A percentile compares a stretch with the other conserved stretches of the same genome.
Conservation (phyloP, 2,329 filamentous ascomycete genomes). For the Daldinia eschscholtzii region DNA sequence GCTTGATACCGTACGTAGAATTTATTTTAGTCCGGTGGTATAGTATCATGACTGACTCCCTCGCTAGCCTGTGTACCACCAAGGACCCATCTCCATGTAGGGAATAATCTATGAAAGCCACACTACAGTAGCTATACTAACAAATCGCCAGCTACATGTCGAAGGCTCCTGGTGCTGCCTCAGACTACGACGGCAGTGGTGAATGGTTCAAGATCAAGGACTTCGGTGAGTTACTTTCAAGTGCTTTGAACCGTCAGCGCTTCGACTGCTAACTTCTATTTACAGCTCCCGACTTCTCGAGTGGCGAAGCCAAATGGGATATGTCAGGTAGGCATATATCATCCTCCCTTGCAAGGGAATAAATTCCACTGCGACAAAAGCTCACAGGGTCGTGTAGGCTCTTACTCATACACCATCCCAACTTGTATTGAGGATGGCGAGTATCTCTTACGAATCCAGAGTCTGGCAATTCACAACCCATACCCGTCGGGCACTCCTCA, state of each 20-base stretch:
- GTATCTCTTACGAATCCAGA: conserved; percentile 71
- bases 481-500: conserved; percentile 59
- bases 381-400: conserved; percentile 18
- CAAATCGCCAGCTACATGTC: conserved; percentile 55
- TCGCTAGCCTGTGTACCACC: conserved; percentile 57
- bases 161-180: conserved; percentile 54
- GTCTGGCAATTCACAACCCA: conserved; percentile 71
- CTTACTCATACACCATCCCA: conserved; percentile 61
- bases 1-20: conserved; percentile 50
- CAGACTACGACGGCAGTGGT: conserved; percentile 56
- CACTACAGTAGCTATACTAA: conserved; percentile 12
- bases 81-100: conserved; percentile 57
- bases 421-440: conserved; percentile 66
- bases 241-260: not conserved
- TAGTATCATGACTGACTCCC: conserved; percentile 11
- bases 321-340: conserved; percentile 49
- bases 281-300: conserved; percentile 53
- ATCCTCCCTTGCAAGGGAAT: not conserved
- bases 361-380: not conserved
- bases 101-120: not conserved
- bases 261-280: conserved; percentile 13
- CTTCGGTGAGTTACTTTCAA: conserved; percentile 45
- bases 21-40: not conserved
- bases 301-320: conserved; percentile 53
- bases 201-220: conserved; percentile 60